Conservation (phyloP, 2,329 filamentous ascomycete species). For the Cordyceps pruinosa region DNA sequence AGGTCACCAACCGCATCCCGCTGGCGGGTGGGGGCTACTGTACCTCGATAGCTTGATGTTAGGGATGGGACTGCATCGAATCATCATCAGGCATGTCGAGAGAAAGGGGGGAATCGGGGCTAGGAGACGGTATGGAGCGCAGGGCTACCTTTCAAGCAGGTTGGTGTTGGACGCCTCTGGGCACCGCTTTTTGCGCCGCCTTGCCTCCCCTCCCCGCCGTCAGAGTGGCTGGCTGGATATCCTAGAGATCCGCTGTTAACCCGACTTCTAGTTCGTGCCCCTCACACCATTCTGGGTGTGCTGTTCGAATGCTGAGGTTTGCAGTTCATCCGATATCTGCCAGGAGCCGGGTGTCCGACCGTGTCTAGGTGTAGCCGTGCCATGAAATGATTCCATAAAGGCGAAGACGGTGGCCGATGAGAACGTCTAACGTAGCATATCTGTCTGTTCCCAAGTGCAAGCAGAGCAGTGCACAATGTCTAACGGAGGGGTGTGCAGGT, state of each 20-base stretch:
- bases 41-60: neutral
- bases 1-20: neutral
- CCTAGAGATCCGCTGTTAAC: neutral
- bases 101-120: neutral
- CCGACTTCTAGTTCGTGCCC: neutral
- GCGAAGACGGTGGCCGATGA: neutral
- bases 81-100: neutral
- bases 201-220: neutral
- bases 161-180: too few species aligned
- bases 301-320: too few species aligned
- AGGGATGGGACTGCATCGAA: neutral
- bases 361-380: too few species aligned
- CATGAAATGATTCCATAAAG: too few species aligned
- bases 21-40: neutral
- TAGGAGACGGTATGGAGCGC: neutral
- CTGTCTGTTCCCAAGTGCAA: neutral
- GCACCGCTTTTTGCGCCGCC: neutral
- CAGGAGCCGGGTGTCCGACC: neutral
- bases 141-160: neutral
- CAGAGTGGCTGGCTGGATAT: neutral
- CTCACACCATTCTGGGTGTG: too few species aligned
- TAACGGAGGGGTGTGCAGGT: neutral
- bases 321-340: too few species aligned
- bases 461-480: neutral
- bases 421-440: neutral